phyloP scores from a whole-genome alignment of 148 eudicot genomes.

The Diospyros lotus region DNA sequence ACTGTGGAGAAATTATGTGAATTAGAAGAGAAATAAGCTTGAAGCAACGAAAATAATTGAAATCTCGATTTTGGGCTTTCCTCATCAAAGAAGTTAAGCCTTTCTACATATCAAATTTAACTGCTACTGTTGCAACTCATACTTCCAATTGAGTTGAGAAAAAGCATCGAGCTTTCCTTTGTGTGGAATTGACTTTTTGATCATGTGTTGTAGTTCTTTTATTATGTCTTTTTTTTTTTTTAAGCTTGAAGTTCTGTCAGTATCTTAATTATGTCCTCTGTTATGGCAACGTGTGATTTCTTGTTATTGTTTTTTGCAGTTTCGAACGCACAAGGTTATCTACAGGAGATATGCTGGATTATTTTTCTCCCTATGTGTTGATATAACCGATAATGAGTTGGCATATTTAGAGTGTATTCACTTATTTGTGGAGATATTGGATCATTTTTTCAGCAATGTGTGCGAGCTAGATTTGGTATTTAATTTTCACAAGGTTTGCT shows the following conservation, averaged over 20 bases:
- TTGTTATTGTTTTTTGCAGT: slow-evolving; percentile 43
- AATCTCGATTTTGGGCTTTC: neutral
- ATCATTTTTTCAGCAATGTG: slow-evolving; percentile 98
- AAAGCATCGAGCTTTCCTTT: neutral
- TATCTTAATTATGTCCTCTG: neutral
- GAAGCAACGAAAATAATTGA: neutral
- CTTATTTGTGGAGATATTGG: slow-evolving; percentile 95
- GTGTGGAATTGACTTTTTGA: neutral
- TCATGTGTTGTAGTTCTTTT: neutral
- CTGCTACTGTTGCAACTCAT: neutral
- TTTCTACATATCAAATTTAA: neutral
- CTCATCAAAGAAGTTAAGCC: neutral
- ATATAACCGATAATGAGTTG: slow-evolving; percentile 92
- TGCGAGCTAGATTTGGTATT: slow-evolving; percentile 97
- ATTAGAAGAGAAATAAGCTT: neutral
- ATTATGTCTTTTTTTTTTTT: neutral
- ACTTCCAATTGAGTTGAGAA: neutral
- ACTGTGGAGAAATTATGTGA: neutral
- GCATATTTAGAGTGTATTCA: slow-evolving; percentile 93
- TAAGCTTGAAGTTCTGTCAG: neutral
- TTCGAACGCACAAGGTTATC: slow-evolving; percentile 90
- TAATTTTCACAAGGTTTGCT: slow-evolving; percentile 69
- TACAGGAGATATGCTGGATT: slow-evolving; percentile 96
- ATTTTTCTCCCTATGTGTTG: slow-evolving; percentile 90
- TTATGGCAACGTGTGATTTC: neutral